Percentiles rank a stretch among this genome's conserved stretches.
phyloP scores from a whole-genome alignment of 148 eudicot species.

The Fagopyrum tataricum region DNA sequence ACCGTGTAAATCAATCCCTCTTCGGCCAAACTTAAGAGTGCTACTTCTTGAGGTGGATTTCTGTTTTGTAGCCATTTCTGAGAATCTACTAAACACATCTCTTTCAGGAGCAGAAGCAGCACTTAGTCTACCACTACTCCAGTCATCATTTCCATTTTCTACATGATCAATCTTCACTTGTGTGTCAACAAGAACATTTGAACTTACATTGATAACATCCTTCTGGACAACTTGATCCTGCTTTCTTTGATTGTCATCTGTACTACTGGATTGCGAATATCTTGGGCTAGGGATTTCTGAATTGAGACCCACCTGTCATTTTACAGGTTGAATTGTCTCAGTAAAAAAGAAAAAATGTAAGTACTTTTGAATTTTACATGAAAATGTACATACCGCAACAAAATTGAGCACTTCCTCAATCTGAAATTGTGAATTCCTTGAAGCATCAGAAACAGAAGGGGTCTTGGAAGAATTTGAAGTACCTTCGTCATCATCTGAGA shows the following conservation, averaged over 20 bases:
- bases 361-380: background rate
- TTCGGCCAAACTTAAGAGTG: conserved; percentile 43
- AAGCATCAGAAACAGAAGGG: conserved; percentile 34
- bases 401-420: conserved; percentile 36
- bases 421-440: conserved; percentile 26
- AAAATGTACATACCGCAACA: conserved; percentile 21
- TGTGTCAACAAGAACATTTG: background rate
- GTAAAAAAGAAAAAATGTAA: too few relatives aligned
- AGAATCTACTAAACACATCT: conserved; percentile 30
- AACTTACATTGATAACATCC: conserved; percentile 6
- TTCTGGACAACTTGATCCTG: conserved; percentile 13
- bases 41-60: conserved; percentile 43
- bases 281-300: conserved; percentile 16
- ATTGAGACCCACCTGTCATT: conserved; percentile 25
- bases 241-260: conserved; percentile 16
- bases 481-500: conserved; percentile 60
- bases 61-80: conserved; percentile 33
- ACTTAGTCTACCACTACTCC: conserved; percentile 18
- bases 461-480: conserved; percentile 41
- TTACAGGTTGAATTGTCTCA: background rate
- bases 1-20: conserved; percentile 37
- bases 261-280: conserved; percentile 19
- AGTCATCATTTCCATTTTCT: conserved; percentile 26
- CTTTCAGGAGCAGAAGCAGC: conserved; percentile 17
- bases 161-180: background rate